Percentiles rank a stretch among this genome's conserved stretches.
These are phyloP conservation scores for Camelina sativa DNA, from an alignment of 345 rosid genomes.

Conservation along the genomic window DNA sequence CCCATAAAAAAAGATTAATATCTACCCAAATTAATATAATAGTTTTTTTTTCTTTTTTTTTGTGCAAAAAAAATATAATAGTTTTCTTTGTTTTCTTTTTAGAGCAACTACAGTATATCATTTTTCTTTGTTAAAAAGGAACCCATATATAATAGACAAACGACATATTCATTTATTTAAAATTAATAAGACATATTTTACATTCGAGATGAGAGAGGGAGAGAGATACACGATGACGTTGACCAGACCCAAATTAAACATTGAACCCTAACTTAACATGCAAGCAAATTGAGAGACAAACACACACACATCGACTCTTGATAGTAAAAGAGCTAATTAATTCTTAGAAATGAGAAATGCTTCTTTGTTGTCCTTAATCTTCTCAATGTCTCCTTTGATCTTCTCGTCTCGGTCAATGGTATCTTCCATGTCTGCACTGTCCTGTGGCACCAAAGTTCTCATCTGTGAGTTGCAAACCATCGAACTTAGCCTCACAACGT, in stretches of 20 bases:
- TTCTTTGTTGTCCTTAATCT: slow-evolving; percentile 35
- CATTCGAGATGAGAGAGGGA: slow-evolving; percentile 32
- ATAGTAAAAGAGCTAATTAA: slow-evolving; percentile 26
- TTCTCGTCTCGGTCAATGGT: slow-evolving; percentile 39
- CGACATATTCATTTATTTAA: slow-evolving; percentile 6
- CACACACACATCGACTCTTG: slow-evolving; percentile 20
- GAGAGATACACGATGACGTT: slow-evolving; percentile 11
- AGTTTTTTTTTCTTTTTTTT: no score
- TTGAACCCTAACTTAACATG: slow-evolving; percentile 29
- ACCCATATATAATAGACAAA: slow-evolving; percentile 19
- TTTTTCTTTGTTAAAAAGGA: background rate
- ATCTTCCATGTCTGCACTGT: slow-evolving; percentile 42
- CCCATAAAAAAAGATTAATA: no score
- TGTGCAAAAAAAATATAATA: no score
- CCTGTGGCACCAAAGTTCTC: slow-evolving; percentile 47
- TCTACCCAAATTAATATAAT: no score
- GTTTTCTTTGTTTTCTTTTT: no score
- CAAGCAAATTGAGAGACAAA: slow-evolving; percentile 28
- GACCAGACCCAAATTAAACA: slow-evolving; percentile 13
- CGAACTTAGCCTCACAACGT: slow-evolving; percentile 50
- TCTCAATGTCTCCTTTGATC: slow-evolving; percentile 38
- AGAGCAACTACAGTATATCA: no score
- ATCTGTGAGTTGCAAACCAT: slow-evolving; percentile 51
- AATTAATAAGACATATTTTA: slow-evolving; percentile 15
- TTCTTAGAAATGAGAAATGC: slow-evolving; percentile 20